A percentile compares a stretch with the other conserved stretches of the same genome.
Evolutionary conservation across 805 yeast genomes (phyloP).

Genomic region (Ogataea salicorniae): DNA sequence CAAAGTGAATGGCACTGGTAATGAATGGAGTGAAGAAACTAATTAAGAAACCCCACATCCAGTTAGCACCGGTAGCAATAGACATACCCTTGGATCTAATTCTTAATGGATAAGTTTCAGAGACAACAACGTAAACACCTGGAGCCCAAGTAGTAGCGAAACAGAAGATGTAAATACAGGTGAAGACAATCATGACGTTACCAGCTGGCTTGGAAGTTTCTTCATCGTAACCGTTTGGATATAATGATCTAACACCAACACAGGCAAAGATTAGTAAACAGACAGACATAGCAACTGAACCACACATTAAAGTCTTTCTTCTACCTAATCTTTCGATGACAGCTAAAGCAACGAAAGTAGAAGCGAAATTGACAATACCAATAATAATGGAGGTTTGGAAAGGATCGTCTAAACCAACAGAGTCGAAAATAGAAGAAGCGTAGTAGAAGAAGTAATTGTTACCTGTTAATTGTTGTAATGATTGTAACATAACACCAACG

Average conservation of each 20-base stretch:
- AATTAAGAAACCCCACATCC: slow-evolving; percentile 57
- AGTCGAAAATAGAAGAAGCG: slow-evolving; percentile 56
- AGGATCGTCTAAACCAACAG: slow-evolving; percentile 53
- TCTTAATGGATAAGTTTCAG: slow-evolving; percentile 66
- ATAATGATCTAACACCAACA: slow-evolving; percentile 49
- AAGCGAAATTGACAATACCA: slow-evolving; percentile 51
- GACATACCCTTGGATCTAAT: slow-evolving; percentile 61
- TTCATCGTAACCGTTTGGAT: slow-evolving; percentile 35
- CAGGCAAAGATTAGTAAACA: slow-evolving; percentile 58
- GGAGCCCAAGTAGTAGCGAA: slow-evolving; percentile 81
- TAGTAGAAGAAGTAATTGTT: slow-evolving; percentile 63
- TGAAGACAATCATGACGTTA: slow-evolving; percentile 55
- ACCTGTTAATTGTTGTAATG: slow-evolving; percentile 59
- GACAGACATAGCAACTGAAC: slow-evolving; percentile 48
- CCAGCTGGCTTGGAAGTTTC: slow-evolving; percentile 49
- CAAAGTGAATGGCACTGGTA: slow-evolving; percentile 47
- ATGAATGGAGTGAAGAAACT: slow-evolving; percentile 57
- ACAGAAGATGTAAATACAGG: slow-evolving; percentile 59
- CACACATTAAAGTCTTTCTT: slow-evolving; percentile 43
- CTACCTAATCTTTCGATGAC: slow-evolving; percentile 54
- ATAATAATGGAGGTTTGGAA: slow-evolving; percentile 56
- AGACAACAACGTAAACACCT: slow-evolving; percentile 57
- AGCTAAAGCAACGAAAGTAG: slow-evolving; percentile 49
- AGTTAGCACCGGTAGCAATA: slow-evolving; percentile 58
- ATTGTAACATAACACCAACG: slow-evolving; percentile 56